Evolutionary conservation across 192 early-diverging fungal genomes (phyloP).

Genomic region (Coemansia sp.): DNA sequence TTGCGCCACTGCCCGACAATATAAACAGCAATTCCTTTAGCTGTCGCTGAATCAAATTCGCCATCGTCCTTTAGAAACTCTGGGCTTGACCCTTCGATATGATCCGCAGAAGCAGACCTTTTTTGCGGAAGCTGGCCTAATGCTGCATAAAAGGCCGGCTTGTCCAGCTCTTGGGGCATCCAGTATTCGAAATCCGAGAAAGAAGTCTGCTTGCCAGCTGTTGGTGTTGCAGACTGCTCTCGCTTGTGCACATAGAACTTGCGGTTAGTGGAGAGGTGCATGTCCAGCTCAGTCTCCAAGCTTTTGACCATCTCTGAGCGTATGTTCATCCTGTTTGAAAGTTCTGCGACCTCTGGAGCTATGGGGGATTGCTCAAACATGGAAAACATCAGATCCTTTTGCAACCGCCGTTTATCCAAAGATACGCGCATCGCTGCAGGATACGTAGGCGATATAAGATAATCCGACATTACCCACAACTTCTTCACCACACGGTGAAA

Average conservation of each 20-base stretch:
- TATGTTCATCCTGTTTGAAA: not conserved
- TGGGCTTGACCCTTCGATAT: not conserved
- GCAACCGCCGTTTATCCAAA: not conserved
- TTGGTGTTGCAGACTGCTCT: slow-evolving; percentile 2
- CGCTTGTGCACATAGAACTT: slow-evolving; percentile 20
- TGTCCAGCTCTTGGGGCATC: slow-evolving; percentile 16
- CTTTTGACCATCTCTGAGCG: slow-evolving; percentile 9
- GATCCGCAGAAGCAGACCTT: not conserved
- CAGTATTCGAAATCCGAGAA: slow-evolving; percentile 35
- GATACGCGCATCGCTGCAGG: not conserved
- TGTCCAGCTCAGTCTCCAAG: slow-evolving; percentile 39
- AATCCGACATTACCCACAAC: not conserved
- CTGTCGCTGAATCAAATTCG: slow-evolving; percentile 4
- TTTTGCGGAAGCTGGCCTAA: not conserved
- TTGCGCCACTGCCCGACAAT: slow-evolving; percentile 28
- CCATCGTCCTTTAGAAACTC: slow-evolving; percentile 8
- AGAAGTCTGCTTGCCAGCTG: not conserved
- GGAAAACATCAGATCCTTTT: not conserved
- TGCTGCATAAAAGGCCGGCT: not conserved
- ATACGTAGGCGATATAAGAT: slow-evolving; percentile 21
- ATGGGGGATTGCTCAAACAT: not conserved
- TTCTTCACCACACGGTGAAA: slow-evolving; percentile 4
- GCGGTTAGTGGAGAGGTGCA: slow-evolving; percentile 9
- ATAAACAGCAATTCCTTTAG: slow-evolving; percentile 24
- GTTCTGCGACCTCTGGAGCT: not conserved